Evolutionary conservation across 768 basidiomycete genomes (phyloP).

Genomic region (Dioszegia hungarica): DNA sequence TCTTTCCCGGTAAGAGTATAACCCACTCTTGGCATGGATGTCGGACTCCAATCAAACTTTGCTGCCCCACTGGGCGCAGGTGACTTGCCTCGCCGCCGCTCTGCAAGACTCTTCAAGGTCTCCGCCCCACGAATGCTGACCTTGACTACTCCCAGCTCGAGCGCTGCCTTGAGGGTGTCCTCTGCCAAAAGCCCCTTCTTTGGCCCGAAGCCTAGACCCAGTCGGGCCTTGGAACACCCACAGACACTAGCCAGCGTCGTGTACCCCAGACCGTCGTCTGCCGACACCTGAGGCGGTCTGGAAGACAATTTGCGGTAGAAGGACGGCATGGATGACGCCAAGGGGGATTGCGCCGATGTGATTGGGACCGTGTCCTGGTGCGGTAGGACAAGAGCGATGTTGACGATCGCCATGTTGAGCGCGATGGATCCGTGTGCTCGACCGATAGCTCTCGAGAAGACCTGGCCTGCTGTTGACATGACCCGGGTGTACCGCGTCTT

Average conservation of each 20-base stretch:
- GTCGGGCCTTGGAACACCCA: conserved; percentile 9
- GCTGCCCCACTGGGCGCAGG: neutral
- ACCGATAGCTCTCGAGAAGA: conserved; percentile 30
- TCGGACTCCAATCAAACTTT: conserved; percentile 15
- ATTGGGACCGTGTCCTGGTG: neutral
- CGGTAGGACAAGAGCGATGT: conserved; percentile 10
- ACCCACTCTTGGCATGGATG: conserved; percentile 24
- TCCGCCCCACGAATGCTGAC: conserved; percentile 12
- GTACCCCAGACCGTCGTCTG: neutral
- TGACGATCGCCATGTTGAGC: conserved; percentile 12
- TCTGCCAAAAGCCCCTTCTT: conserved; percentile 33
- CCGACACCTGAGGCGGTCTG: neutral
- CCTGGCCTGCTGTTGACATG: conserved; percentile 18
- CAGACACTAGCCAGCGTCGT: conserved; percentile 12
- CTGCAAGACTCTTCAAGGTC: conserved; percentile 6
- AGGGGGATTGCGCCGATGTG: neutral
- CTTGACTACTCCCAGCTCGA: conserved; percentile 17
- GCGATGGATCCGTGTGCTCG: conserved; percentile 28
- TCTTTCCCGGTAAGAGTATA: neutral
- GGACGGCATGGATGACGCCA: neutral
- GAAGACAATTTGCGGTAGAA: neutral
- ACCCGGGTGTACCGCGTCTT: too few species aligned
- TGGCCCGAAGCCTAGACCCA: conserved; percentile 32
- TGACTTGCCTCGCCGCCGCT: neutral
- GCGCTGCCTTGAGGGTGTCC: conserved; percentile 24